Percentiles rank a stretch among this genome's conserved stretches.
Evolutionary conservation across 2,329 filamentous ascomycete species (phyloP).

Genomic region (Claviceps lovelessii): DNA sequence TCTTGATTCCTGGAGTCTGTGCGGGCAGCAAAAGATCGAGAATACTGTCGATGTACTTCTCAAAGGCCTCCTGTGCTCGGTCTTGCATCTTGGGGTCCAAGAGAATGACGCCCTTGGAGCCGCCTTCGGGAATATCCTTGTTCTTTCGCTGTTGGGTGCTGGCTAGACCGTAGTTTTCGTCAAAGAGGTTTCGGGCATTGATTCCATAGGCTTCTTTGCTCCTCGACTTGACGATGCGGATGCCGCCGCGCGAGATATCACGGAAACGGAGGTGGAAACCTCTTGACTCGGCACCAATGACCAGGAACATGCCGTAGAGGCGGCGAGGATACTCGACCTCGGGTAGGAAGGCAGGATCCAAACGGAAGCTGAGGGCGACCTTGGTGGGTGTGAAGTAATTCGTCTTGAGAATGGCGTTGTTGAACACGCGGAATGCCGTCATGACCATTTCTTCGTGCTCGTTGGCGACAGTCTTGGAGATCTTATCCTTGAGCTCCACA

Average conservation of each 20-base stretch:
- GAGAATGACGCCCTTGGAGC: conserved; percentile 93
- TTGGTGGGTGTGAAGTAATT: conserved; percentile 97
- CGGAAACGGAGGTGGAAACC: conserved; percentile 96
- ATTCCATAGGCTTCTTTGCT: conserved; percentile 93
- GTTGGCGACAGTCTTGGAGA: conserved; percentile 67
- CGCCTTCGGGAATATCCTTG: conserved; percentile 97
- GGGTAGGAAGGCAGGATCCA: conserved; percentile 80
- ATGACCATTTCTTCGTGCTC: conserved; percentile 98
- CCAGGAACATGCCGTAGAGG: conserved; percentile 95
- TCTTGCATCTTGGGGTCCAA: conserved; percentile 90
- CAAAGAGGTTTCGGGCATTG: conserved; percentile 90
- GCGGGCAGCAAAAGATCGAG: conserved; percentile 85
- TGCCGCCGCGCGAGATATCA: conserved; percentile 91
- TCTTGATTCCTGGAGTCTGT: conserved; percentile 91
- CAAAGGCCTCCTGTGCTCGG: conserved; percentile 80
- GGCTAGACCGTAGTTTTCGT: conserved; percentile 96
- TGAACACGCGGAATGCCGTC: conserved; percentile 93
- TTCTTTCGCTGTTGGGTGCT: conserved; percentile 99
- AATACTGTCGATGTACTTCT: conserved; percentile 99
- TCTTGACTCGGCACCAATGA: conserved; percentile 91
- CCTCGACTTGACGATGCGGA: conserved; percentile 95
- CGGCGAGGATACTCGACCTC: conserved; percentile 84
- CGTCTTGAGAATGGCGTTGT: conserved; percentile 84
- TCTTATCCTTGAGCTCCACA: conserved; percentile 56
- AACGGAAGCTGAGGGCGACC: conserved; percentile 89